phyloP scores from a whole-genome alignment of 345 rosid species.

The Arabidopsis suecica region DNA sequence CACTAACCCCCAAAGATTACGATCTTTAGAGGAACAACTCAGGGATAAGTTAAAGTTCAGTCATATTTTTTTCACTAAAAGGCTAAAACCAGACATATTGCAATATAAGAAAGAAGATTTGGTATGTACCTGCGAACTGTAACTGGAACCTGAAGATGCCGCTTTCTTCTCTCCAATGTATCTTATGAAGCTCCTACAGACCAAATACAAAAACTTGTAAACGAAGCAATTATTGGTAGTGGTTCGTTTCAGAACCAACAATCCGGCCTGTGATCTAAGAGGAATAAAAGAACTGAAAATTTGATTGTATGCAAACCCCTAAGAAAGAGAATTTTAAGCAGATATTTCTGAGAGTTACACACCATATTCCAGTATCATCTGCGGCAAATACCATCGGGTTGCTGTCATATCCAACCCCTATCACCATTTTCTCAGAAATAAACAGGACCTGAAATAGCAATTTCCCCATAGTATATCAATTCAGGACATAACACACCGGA shows the following conservation, averaged over 20 bases:
- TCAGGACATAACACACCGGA: conserved; percentile 35
- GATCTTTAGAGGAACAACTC: background rate
- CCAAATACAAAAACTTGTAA: conserved; percentile 29
- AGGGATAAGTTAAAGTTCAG: conserved; percentile 10
- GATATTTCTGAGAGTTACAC: conserved; percentile 28
- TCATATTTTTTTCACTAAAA: background rate
- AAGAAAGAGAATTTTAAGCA: conserved; percentile 16
- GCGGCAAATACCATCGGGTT: conserved; percentile 93
- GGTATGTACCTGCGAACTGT: conserved; percentile 78
- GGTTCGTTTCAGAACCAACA: background rate
- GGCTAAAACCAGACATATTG: conserved; percentile 3
- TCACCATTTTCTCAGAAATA: conserved; percentile 88
- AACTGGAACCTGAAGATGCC: conserved; percentile 67
- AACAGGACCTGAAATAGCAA: conserved; percentile 68
- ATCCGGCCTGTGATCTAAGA: background rate
- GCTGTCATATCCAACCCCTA: conserved; percentile 97
- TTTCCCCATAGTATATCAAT: conserved; percentile 28
- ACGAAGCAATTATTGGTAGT: background rate
- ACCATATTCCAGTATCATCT: conserved; percentile 98
- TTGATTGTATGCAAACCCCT: background rate
- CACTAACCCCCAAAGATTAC: background rate
- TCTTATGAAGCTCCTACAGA: conserved; percentile 78
- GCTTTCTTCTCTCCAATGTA: conserved; percentile 85
- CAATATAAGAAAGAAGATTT: background rate
- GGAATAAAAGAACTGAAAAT: background rate